Conservation (phyloP, 179 eudicot species). For the Silene coronaria region DNA sequence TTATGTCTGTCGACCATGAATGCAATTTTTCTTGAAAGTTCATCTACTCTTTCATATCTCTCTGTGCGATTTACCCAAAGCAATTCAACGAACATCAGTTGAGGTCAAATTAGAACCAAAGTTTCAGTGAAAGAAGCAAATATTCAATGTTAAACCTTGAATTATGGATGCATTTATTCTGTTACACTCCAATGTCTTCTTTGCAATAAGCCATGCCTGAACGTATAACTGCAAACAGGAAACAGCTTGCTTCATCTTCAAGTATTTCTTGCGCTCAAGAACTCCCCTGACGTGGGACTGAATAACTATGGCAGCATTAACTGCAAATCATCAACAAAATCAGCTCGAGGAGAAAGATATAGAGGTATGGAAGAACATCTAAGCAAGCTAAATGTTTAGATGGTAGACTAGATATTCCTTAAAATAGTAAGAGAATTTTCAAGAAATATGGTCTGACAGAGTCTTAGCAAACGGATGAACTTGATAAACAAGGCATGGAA, state of each 20-base stretch:
- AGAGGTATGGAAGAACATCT: background rate
- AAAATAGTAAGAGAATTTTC: background rate
- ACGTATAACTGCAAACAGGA: slow-evolving; percentile 39
- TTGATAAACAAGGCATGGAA: background rate
- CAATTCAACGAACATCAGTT: background rate
- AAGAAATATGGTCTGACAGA: background rate
- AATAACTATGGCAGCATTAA: slow-evolving; percentile 56
- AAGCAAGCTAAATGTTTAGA: background rate
- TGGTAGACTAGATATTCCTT: background rate
- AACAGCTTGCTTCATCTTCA: slow-evolving; percentile 41
- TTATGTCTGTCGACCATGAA: slow-evolving; percentile 49
- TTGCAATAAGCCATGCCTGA: slow-evolving; percentile 54
- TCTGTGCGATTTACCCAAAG: slow-evolving; percentile 31
- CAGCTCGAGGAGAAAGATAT: slow-evolving; percentile 3
- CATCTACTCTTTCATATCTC: slow-evolving; percentile 26
- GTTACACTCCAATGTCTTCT: slow-evolving; percentile 23
- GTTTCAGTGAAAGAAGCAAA: slow-evolving; percentile 12
- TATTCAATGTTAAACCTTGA: slow-evolving; percentile 29
- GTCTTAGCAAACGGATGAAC: background rate
- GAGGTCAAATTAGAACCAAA: background rate
- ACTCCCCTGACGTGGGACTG: slow-evolving; percentile 55
- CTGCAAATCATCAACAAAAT: slow-evolving; percentile 34
- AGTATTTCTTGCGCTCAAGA: slow-evolving; percentile 35
- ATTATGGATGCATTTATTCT: slow-evolving; percentile 21
- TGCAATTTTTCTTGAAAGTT: slow-evolving; percentile 24